Evolutionary conservation across 306 rosid species (phyloP).

Genomic region (Betula pendula): DNA sequence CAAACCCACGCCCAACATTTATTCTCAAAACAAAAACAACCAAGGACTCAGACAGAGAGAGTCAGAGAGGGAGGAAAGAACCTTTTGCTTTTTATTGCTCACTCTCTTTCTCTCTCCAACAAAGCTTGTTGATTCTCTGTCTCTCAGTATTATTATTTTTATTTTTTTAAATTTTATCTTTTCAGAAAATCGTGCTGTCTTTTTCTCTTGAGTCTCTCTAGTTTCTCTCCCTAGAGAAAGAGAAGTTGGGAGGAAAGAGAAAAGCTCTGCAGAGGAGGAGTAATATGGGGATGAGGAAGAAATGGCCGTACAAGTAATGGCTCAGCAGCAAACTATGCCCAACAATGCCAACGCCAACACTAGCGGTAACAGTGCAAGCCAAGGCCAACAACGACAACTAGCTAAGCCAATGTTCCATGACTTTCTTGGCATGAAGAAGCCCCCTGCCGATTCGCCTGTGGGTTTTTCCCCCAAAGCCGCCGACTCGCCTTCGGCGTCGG

Average conservation of each 20-base stretch:
- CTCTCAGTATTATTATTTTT: constrained; percentile 24
- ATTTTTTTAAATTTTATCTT: too few species aligned
- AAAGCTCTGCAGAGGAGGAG: constrained; percentile 29
- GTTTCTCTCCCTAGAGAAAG: background rate
- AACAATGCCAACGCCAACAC: constrained; percentile 41
- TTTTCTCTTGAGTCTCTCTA: constrained; percentile 11
- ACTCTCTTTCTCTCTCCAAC: constrained; percentile 20
- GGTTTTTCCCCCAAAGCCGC: constrained; percentile 42
- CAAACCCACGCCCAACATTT: constrained; percentile 14
- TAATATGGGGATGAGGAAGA: constrained; percentile 34
- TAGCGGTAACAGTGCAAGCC: constrained; percentile 29
- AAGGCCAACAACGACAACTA: constrained; percentile 28
- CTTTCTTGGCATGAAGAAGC: constrained; percentile 71
- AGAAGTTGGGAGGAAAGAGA: background rate
- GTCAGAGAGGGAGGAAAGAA: constrained; percentile 32
- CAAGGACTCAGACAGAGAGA: background rate
- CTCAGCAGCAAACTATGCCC: constrained; percentile 47
- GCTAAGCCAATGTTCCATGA: constrained; percentile 71
- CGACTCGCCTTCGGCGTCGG: constrained; percentile 50
- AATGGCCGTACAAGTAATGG: constrained; percentile 63
- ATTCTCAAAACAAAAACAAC: constrained; percentile 4
- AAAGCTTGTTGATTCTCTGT: constrained; percentile 28
- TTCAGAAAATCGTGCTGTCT: constrained; percentile 52
- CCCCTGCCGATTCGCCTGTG: constrained; percentile 42
- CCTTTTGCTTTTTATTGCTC: constrained; percentile 62